A percentile compares a stretch with the other conserved stretches of the same genome.
phyloP scores from a whole-genome alignment of 2,329 filamentous ascomycete species.

The Ploettnerulaceae sp. region DNA sequence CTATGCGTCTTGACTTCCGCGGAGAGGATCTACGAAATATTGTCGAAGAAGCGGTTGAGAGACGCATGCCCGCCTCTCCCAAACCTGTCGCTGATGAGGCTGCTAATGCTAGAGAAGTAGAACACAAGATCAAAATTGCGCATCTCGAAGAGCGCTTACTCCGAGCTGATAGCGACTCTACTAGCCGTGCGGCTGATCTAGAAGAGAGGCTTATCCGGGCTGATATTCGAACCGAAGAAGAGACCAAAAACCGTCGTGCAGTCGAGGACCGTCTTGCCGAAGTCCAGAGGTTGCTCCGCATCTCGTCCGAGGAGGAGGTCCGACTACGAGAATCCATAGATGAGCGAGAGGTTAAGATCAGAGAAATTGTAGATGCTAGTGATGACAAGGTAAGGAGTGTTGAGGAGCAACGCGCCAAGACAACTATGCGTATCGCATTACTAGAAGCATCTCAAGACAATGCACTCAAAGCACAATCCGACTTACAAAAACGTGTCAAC shows the following conservation, averaged over 20 bases:
- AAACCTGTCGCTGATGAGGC: constrained; percentile 42
- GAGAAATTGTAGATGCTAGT: constrained; percentile 63
- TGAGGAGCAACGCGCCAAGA: constrained; percentile 52
- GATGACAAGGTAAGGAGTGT: constrained; percentile 59
- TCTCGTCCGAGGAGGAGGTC: constrained; percentile 67
- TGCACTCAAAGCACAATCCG: constrained; percentile 48
- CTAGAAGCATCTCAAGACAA: constrained; percentile 63
- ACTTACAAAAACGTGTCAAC: constrained; percentile 52
- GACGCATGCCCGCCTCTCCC: constrained; percentile 49
- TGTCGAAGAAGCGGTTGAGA: constrained; percentile 58
- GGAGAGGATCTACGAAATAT: constrained; percentile 55
- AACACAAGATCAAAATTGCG: constrained; percentile 41
- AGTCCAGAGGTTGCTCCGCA: constrained; percentile 62
- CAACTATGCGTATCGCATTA: constrained; percentile 56
- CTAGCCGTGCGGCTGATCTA: constrained; percentile 51
- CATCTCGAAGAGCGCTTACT: constrained; percentile 59
- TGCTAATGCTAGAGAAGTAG: constrained; percentile 21
- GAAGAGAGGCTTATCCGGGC: constrained; percentile 63
- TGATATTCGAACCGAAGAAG: constrained; percentile 55
- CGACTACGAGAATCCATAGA: constrained; percentile 63
- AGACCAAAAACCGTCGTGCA: constrained; percentile 57
- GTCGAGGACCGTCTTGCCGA: constrained; percentile 70
- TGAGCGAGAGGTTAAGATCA: constrained; percentile 62
- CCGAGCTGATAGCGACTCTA: constrained; percentile 44
- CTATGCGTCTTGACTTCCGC: constrained; percentile 42